Percentiles rank a stretch among this genome's conserved stretches.
phyloP scores from a whole-genome alignment of 768 basidiomycete species.

The Leccinum disarticulatum region DNA sequence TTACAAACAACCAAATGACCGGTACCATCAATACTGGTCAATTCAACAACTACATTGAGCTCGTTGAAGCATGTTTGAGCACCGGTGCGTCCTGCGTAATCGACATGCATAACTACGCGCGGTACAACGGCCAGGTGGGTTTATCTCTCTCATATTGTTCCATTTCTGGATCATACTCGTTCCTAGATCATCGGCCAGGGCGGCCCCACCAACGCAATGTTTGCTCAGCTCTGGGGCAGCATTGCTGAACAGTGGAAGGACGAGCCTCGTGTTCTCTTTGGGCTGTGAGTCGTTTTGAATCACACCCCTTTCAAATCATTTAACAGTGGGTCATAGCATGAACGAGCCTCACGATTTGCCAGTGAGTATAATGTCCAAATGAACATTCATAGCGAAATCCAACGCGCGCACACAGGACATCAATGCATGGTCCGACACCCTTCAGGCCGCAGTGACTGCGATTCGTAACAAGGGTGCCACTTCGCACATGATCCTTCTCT shows the following conservation, averaged over 20 bases:
- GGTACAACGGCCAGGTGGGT: slow-evolving; percentile 47
- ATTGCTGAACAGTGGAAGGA: slow-evolving; percentile 50
- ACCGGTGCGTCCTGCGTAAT: slow-evolving; percentile 55
- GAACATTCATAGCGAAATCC: background rate
- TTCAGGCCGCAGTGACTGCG: slow-evolving; percentile 62
- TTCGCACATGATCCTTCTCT: slow-evolving; percentile 55
- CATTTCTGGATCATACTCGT: background rate
- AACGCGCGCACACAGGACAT: slow-evolving; percentile 30
- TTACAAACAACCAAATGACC: slow-evolving; percentile 38
- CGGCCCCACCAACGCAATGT: slow-evolving; percentile 53
- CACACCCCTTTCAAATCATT: background rate
- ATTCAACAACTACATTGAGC: slow-evolving; percentile 54
- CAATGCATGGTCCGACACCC: slow-evolving; percentile 44
- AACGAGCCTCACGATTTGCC: slow-evolving; percentile 65
- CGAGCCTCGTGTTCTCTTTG: slow-evolving; percentile 45
- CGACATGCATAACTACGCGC: slow-evolving; percentile 62
- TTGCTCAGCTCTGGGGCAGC: slow-evolving; percentile 52
- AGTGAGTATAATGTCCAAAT: slow-evolving; percentile 8
- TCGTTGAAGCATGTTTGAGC: slow-evolving; percentile 36
- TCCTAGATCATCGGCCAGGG: slow-evolving; percentile 59
- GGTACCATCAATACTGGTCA: slow-evolving; percentile 43
- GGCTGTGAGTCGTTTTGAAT: slow-evolving; percentile 37
- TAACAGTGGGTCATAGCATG: slow-evolving; percentile 40
- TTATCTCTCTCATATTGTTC: background rate
- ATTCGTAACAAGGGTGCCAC: slow-evolving; percentile 54